These are phyloP conservation scores for Voacanga thouarsii DNA, from an alignment of 257 asterid species.

Conservation along the genomic window DNA sequence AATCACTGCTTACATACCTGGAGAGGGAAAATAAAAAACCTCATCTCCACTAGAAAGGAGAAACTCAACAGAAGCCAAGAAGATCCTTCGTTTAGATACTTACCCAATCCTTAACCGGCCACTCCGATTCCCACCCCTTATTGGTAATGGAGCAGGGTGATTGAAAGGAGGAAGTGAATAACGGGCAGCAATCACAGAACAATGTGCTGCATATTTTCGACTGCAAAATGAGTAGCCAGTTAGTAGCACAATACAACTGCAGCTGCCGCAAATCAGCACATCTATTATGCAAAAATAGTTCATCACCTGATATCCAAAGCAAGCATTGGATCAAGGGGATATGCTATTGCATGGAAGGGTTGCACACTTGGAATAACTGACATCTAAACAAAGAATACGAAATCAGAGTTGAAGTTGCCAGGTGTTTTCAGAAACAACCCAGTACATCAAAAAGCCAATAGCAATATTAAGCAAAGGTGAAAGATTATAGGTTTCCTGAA, in stretches of 20 bases:
- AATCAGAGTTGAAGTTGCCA: not conserved
- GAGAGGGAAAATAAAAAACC: constrained; percentile 3
- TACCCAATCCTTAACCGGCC: constrained; percentile 87
- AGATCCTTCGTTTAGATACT: constrained; percentile 21
- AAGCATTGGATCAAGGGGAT: constrained; percentile 94
- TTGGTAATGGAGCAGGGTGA: constrained; percentile 74
- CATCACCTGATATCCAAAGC: constrained; percentile 89
- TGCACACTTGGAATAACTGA: constrained; percentile 96
- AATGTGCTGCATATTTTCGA: constrained; percentile 92
- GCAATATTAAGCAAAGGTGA: not conserved
- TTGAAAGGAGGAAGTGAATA: constrained; percentile 82
- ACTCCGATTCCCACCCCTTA: constrained; percentile 60
- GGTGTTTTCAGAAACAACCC: not conserved
- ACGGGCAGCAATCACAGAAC: constrained; percentile 91
- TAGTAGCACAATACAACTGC: not conserved
- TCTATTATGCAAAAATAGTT: constrained; percentile 7
- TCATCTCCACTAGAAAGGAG: not conserved
- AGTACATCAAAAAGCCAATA: not conserved
- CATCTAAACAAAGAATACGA: constrained; percentile 39
- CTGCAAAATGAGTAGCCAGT: constrained; percentile 36
- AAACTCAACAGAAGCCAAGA: not conserved
- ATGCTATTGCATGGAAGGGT: constrained; percentile 99
- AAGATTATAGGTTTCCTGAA: constrained; percentile 7
- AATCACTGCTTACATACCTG: constrained; percentile 99
- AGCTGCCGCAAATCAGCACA: not conserved